phyloP scores from a whole-genome alignment of 805 yeast genomes.

The Lachancea thermotolerans region DNA sequence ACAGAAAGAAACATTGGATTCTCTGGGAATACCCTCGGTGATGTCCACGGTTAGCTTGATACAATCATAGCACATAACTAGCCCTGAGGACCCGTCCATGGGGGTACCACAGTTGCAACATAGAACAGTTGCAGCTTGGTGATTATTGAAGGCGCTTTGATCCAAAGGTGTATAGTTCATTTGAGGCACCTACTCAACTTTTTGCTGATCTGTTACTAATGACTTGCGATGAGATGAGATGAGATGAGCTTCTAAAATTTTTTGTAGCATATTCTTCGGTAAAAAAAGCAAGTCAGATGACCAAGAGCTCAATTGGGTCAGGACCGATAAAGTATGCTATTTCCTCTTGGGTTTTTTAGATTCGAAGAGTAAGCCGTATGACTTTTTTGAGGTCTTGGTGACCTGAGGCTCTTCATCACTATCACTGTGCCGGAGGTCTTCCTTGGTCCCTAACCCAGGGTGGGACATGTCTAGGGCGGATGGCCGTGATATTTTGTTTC shows the following conservation, averaged over 20 bases:
- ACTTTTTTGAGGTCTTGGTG: conserved; percentile 20
- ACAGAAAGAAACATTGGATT: conserved; percentile 88
- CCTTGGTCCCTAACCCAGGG: not conserved
- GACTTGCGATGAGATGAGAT: conserved; percentile 7
- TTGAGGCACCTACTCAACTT: not conserved
- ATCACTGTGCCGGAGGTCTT: conserved; percentile 5
- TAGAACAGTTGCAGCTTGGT: conserved; percentile 69
- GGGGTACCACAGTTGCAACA: conserved; percentile 99
- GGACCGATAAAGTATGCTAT: not conserved
- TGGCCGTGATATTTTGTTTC: not conserved
- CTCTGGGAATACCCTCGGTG: conserved; percentile 91
- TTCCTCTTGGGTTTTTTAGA: conserved; percentile 18
- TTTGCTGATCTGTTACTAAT: not conserved
- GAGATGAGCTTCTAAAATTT: conserved; percentile 22
- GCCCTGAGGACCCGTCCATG: conserved; percentile 88
- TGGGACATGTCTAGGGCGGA: not conserved
- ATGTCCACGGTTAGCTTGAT: conserved; percentile 88
- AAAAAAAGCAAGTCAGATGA: conserved; percentile 9
- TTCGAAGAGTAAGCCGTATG: conserved; percentile 24
- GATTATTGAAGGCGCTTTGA: conserved; percentile 30
- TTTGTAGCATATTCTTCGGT: conserved; percentile 6
- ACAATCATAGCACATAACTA: conserved; percentile 97
- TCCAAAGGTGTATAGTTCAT: conserved; percentile 37
- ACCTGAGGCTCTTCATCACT: conserved; percentile 15
- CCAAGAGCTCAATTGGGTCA: no score